Percentiles rank a stretch among this genome's conserved stretches.
These are phyloP conservation scores for Favolaschia claudopus DNA, from an alignment of 768 basidiomycete genomes.

Conservation along the genomic window DNA sequence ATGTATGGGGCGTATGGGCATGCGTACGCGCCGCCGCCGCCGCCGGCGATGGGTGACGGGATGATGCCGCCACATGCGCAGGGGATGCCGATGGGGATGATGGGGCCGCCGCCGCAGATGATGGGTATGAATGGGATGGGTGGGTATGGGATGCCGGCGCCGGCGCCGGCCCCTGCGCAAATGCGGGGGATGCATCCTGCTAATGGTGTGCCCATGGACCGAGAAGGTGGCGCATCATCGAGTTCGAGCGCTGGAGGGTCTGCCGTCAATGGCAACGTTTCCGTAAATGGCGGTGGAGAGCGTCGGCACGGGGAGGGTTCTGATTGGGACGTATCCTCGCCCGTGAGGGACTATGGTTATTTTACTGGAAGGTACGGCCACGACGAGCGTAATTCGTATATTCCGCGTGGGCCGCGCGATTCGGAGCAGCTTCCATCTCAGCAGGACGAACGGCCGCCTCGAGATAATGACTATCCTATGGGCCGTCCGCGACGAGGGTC, in stretches of 20 bases:
- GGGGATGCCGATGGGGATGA: neutral
- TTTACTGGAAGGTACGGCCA: neutral
- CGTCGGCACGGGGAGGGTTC: neutral
- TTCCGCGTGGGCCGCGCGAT: neutral
- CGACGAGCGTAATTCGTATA: neutral
- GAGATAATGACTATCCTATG: conserved; percentile 8
- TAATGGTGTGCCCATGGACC: conserved; percentile 1
- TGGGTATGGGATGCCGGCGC: conserved; percentile 12
- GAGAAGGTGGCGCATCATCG: neutral
- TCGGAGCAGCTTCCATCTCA: neutral
- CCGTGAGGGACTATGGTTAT: conserved; percentile 24
- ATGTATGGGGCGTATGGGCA: conserved; percentile 9
- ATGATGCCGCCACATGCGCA: neutral
- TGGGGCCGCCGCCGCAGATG: conserved; percentile 12
- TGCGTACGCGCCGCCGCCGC: conserved; percentile 1
- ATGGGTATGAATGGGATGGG: conserved; percentile 13
- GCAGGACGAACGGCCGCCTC: conserved; percentile 15
- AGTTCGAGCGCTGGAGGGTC: neutral
- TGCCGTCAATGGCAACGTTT: neutral
- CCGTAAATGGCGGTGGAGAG: neutral
- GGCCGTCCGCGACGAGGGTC: conserved; percentile 22
- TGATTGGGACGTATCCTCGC: conserved; percentile 28
- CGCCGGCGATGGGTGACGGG: conserved; percentile 6
- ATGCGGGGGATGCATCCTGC: conserved; percentile 7
- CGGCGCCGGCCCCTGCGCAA: conserved; percentile 5